Percentiles rank a stretch among this genome's conserved stretches.
Conservation (phyloP, 345 rosid genomes). For the Firmiana major region DNA sequence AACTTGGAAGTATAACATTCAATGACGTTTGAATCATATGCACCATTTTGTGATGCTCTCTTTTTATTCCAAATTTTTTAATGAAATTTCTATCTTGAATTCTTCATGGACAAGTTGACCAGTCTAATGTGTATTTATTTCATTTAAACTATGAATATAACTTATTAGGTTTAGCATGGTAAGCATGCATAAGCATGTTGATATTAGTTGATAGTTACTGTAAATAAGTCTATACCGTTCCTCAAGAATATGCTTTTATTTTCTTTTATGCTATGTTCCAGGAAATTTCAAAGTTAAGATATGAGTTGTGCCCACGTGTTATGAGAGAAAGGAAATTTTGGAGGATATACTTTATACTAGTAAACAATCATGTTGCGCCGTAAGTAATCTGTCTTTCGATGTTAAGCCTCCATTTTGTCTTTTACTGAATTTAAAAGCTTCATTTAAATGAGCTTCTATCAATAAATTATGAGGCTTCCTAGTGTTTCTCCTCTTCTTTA, state of each 20-base stretch:
- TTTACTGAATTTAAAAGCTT: background rate
- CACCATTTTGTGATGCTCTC: background rate
- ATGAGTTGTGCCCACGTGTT: slow-evolving; percentile 52
- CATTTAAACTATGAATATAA: background rate
- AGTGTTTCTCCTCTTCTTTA: background rate
- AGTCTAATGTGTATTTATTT: background rate
- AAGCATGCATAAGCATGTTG: slow-evolving; percentile 2
- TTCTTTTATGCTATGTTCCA: slow-evolving; percentile 19
- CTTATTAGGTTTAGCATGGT: background rate
- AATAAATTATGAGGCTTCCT: background rate
- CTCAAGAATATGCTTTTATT: background rate
- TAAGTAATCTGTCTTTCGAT: slow-evolving; percentile 25
- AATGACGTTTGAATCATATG: background rate
- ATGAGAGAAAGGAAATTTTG: slow-evolving; percentile 71
- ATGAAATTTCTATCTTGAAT: background rate
- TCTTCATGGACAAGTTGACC: background rate
- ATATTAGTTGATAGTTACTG: background rate
- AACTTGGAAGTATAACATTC: background rate
- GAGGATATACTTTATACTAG: slow-evolving; percentile 63
- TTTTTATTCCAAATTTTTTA: background rate
- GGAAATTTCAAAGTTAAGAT: slow-evolving; percentile 65
- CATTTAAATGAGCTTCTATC: background rate
- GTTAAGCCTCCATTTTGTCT: slow-evolving; percentile 2
- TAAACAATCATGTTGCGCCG: slow-evolving; percentile 50
- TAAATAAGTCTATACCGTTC: background rate